Percentiles rank a stretch among this genome's conserved stretches.
Evolutionary conservation across 2,329 filamentous ascomycete species (phyloP).

Genomic region (Ophiostoma perfectum): DNA sequence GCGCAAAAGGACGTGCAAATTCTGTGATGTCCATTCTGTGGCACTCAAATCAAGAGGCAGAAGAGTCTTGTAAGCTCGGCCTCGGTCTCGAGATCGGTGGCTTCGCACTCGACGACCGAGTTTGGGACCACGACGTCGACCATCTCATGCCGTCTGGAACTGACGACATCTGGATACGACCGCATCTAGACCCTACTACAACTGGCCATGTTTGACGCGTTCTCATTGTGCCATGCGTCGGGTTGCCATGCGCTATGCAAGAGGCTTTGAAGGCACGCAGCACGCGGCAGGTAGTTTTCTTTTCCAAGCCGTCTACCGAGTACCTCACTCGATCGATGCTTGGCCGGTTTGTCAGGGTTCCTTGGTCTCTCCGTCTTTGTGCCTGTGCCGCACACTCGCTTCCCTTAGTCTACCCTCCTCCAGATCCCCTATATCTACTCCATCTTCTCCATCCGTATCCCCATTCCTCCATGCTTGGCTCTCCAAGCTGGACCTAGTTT

Average conservation of each 20-base stretch:
- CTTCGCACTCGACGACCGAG: not conserved
- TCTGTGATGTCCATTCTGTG: too few relatives aligned
- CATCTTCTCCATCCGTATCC: not conserved
- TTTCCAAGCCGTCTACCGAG: not conserved
- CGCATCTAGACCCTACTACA: not conserved
- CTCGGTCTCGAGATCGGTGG: constrained; percentile 1
- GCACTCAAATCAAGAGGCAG: too few relatives aligned
- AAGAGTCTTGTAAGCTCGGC: too few relatives aligned
- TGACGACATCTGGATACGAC: not conserved
- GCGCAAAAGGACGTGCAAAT: too few relatives aligned
- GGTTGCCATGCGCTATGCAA: not conserved
- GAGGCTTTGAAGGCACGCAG: not conserved
- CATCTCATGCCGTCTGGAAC: not conserved
- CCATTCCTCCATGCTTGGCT: not conserved
- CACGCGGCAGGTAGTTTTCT: not conserved
- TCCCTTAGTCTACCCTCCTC: too few relatives aligned
- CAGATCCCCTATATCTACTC: not conserved
- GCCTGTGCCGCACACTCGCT: too few relatives aligned
- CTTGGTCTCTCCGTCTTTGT: too few relatives aligned
- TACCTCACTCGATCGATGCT: not conserved
- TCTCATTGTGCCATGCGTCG: constrained; percentile 1
- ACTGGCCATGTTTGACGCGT: not conserved
- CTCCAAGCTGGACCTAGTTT: not conserved
- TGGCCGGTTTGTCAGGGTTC: not conserved
- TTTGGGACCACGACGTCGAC: not conserved